A percentile compares a stretch with the other conserved stretches of the same genome.
Conservation (phyloP, 139 green algal species). For the Microglena sp. region DNA sequence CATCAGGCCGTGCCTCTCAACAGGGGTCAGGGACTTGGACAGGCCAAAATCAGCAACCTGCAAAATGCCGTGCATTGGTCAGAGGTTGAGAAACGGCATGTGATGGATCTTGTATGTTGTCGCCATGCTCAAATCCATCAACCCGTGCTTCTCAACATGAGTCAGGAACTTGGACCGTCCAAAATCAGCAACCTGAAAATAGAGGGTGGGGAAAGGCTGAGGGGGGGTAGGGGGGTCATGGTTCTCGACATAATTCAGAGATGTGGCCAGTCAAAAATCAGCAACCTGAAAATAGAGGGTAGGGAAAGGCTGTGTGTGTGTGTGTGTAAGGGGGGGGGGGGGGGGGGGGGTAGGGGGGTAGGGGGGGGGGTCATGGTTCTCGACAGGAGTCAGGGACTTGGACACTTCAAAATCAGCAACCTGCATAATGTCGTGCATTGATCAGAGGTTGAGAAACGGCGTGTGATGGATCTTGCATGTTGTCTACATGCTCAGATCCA, state of each 20-base stretch:
- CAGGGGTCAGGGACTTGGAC: constrained; percentile 37
- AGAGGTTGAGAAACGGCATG: too few species aligned
- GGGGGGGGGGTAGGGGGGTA: too few species aligned
- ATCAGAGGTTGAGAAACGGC: too few species aligned
- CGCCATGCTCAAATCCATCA: neutral
- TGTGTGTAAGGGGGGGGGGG: too few species aligned
- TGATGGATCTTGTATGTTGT: too few species aligned
- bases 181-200: neutral
- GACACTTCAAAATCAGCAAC: constrained; percentile 17
- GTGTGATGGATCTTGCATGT: too few species aligned
- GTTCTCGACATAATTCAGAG: constrained; percentile 19
- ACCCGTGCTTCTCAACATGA: constrained; percentile 7
- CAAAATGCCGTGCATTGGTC: too few species aligned
- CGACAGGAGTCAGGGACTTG: constrained; percentile 35
- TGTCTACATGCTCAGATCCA: constrained; percentile 38
- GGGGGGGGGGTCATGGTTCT: neutral
- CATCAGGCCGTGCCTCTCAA: neutral
- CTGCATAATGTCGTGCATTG: neutral
- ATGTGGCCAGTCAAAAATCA: constrained; percentile 35
- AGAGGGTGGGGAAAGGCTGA: neutral
- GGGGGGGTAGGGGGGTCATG: too few species aligned
- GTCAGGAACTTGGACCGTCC: constrained; percentile 31
- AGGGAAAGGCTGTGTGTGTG: too few species aligned
- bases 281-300: constrained; percentile 6
- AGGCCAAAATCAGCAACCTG: constrained; percentile 25